These are phyloP conservation scores for Phaeolepiota aurea DNA, from an alignment of 768 basidiomycete genomes.

Conservation along the genomic window DNA sequence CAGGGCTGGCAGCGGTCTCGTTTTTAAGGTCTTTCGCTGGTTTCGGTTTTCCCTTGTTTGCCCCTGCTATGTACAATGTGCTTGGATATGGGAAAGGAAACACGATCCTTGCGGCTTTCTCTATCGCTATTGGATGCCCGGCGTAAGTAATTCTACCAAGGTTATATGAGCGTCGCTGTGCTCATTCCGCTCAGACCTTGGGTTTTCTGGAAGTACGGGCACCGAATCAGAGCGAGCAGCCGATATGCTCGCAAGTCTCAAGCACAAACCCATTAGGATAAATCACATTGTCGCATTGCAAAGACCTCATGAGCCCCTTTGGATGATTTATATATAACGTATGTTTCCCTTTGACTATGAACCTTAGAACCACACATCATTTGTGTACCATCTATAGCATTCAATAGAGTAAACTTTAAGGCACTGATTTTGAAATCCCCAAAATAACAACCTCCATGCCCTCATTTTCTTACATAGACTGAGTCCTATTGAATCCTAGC, in stretches of 20 bases:
- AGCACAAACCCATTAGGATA: too few species aligned
- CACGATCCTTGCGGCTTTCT: conserved; percentile 51
- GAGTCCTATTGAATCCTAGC: too few species aligned
- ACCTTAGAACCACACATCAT: too few species aligned
- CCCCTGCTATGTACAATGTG: conserved; percentile 53
- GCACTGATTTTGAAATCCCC: too few species aligned
- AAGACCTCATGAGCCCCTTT: too few species aligned
- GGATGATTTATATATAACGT: too few species aligned
- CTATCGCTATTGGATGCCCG: conserved; percentile 57
- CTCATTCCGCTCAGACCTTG: conserved; percentile 4
- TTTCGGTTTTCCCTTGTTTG: conserved; percentile 75
- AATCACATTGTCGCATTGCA: too few species aligned
- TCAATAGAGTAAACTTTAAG: too few species aligned
- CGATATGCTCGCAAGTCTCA: conserved; percentile 4
- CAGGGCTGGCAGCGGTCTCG: conserved; percentile 58
- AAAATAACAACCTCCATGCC: too few species aligned
- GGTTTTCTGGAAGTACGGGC: conserved; percentile 7
- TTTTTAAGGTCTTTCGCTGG: conserved; percentile 60
- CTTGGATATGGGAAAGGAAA: conserved; percentile 67
- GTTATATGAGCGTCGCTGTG: not conserved
- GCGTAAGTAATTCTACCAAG: conserved; percentile 24
- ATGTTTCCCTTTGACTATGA: too few species aligned
- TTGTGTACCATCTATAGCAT: too few species aligned
- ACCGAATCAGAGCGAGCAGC: conserved; percentile 5
- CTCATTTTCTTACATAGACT: too few species aligned